Evolutionary conservation across 106 monocot species (phyloP), one percentile per base, ranked within the genome.

Genomic region (Phalaenopsis aphrodite): DNA sequence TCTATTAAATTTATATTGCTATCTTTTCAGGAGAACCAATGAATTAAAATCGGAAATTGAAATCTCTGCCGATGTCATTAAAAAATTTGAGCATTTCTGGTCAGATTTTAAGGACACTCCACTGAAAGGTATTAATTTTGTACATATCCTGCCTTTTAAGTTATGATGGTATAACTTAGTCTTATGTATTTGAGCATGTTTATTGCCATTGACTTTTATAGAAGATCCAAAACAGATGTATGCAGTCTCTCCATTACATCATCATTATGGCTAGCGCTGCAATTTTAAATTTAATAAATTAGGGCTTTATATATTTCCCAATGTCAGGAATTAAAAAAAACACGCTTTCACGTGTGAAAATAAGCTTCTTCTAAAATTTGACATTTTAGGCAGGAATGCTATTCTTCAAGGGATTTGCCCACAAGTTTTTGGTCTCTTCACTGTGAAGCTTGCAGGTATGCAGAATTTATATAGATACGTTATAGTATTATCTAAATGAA

Each of bases 371-470:
- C 17, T 76, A 38, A 69, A 69, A 36, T 69, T 39, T 39, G 14
- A 39, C 15, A 37, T 86, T 80, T 84, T 85, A 95, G 98, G 98
- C 64, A 91, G 98, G 84, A 99, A 99, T 88, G 81, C 79, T 79
- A 95, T 99, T 78, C 80, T 99, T 56, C 89, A 88, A 87, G 98
- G 89, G 85, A 91, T 99, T 69, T 99, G 98, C 76, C 93, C 98
- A 66, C 98, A 99, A 83, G 78, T 99, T 42, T 99, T 91, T 88
- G 94, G 98, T 58, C 94, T 99, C 42, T 99, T 99, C 75, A 99
- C 98, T 67, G 98, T 99, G 82, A 99, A 99, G 79, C 94, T 99
- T 83, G 94, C 98, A 86, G 87, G 93, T 90, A 84, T 42, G 10
- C 11, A 83, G 5, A 49, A 49, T 71, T 78, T n/a, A 42, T 23